Evolutionary conservation across 352 stramenopile species (phyloP).

Genomic region (Aphanomyces euteiches): DNA sequence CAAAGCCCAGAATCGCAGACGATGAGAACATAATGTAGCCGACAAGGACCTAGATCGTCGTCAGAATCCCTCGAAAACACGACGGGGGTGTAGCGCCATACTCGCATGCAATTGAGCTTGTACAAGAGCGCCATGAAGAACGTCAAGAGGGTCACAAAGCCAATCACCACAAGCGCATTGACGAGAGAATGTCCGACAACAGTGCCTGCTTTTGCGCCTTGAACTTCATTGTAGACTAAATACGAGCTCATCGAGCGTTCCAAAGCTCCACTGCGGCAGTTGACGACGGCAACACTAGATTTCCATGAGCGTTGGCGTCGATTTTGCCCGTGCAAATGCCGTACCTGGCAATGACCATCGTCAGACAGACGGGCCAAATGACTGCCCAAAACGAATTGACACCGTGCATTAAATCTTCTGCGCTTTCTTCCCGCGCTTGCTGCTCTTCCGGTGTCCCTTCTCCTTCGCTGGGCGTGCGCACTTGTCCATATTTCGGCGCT

Average conservation of each 20-base stretch:
- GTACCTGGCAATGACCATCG: constrained; percentile 65
- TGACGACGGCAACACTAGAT: constrained; percentile 70
- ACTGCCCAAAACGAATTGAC: constrained; percentile 87
- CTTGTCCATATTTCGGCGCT: constrained; percentile 15
- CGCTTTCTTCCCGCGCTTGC: constrained; percentile 36
- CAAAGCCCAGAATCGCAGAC: constrained; percentile 80
- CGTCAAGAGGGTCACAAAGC: constrained; percentile 74
- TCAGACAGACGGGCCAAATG: constrained; percentile 74
- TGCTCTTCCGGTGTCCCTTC: constrained; percentile 1
- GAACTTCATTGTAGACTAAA: constrained; percentile 69
- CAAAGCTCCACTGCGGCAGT: constrained; percentile 74
- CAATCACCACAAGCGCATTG: constrained; percentile 87
- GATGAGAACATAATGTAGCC: constrained; percentile 89
- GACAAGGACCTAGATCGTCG: constrained; percentile 48
- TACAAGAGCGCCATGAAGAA: constrained; percentile 88
- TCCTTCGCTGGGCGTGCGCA: constrained; percentile 8
- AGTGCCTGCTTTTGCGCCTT: constrained; percentile 25
- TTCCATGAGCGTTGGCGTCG: neutral
- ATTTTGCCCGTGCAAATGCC: neutral
- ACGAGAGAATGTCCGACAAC: constrained; percentile 67
- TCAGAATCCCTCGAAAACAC: neutral
- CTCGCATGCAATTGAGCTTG: constrained; percentile 86
- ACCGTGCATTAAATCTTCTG: constrained; percentile 78
- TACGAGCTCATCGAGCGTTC: constrained; percentile 81
- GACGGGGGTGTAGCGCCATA: neutral